phyloP scores from a whole-genome alignment of 257 asterid species.

The Lantana camara region DNA sequence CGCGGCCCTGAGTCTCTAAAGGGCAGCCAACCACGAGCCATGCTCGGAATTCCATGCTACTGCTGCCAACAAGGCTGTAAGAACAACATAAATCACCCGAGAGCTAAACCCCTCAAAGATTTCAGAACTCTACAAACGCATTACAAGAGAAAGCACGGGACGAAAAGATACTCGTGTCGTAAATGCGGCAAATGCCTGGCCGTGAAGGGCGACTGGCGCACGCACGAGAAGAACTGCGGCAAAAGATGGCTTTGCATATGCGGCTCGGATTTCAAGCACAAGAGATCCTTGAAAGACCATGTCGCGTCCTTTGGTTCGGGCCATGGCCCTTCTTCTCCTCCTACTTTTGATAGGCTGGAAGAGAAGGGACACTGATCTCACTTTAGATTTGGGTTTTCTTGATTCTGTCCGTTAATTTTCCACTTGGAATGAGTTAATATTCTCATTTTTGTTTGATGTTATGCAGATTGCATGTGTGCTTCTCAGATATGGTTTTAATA shows the following conservation, averaged over 20 bases:
- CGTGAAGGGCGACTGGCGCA: conserved; percentile 82
- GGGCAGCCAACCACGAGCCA: conserved; percentile 55
- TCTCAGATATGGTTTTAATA: too few relatives aligned
- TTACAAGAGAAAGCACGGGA: conserved; percentile 68
- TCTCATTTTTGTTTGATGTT: too few relatives aligned
- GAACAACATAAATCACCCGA: conserved; percentile 61
- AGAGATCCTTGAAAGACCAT: conserved; percentile 81
- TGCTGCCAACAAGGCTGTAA: conserved; percentile 72
- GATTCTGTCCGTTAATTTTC: too few relatives aligned
- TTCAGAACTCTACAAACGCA: conserved; percentile 72
- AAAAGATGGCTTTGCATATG: conserved; percentile 73
- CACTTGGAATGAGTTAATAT: too few relatives aligned
- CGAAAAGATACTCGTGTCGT: conserved; percentile 51
- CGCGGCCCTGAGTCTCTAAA: conserved; percentile 67
- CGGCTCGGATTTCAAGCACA: conserved; percentile 84
- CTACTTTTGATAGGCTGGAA: conserved; percentile 32
- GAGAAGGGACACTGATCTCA: too few relatives aligned
- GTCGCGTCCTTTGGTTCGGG: conserved; percentile 61
- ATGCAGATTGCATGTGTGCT: too few relatives aligned
- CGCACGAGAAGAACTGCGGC: conserved; percentile 84
- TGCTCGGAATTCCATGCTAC: conserved; percentile 65
- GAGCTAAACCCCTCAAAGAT: conserved; percentile 60
- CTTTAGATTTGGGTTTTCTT: too few relatives aligned
- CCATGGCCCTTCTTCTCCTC: conserved; percentile 46
- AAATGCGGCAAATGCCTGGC: conserved; percentile 73